Conservation (phyloP, 495 filamentous ascomycete species). For the Pseudevernia furfuracea region DNA sequence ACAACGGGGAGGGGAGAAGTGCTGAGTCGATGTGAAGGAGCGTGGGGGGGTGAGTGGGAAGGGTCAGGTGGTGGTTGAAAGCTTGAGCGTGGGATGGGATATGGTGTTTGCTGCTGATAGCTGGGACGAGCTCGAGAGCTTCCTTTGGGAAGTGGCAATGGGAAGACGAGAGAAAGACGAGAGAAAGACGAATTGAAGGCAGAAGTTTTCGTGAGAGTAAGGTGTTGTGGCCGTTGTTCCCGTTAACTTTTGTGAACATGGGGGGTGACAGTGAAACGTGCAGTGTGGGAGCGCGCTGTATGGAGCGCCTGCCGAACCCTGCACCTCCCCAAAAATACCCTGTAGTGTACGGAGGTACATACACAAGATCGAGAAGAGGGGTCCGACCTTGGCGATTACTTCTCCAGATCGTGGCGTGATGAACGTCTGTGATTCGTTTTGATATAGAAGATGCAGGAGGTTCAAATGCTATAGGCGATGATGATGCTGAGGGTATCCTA, state of each 20-base stretch:
- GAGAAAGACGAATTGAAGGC: background rate
- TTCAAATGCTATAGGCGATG: background rate
- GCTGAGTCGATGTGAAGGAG: background rate
- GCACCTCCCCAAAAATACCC: background rate
- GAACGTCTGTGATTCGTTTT: background rate
- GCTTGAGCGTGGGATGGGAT: background rate
- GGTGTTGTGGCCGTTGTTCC: background rate
- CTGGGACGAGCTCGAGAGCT: background rate
- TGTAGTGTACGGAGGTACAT: too few relatives aligned
- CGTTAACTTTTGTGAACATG: background rate
- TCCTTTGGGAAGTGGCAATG: background rate
- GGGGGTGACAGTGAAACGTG: background rate
- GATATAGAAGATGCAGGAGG: background rate
- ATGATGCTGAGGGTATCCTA: background rate
- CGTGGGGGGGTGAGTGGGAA: background rate
- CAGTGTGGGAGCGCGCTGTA: background rate
- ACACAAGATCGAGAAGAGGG: background rate
- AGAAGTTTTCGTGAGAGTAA: background rate
- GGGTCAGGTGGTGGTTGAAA: background rate
- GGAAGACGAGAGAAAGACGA: background rate
- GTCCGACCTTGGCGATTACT: background rate
- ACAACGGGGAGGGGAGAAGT: background rate
- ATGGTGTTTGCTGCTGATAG: background rate
- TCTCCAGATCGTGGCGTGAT: background rate
- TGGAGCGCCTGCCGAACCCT: slow-evolving; percentile 3